Base-by-base conservation (phyloP, 208 protist genomes). In the Trypanosoma cruzi region DNA sequence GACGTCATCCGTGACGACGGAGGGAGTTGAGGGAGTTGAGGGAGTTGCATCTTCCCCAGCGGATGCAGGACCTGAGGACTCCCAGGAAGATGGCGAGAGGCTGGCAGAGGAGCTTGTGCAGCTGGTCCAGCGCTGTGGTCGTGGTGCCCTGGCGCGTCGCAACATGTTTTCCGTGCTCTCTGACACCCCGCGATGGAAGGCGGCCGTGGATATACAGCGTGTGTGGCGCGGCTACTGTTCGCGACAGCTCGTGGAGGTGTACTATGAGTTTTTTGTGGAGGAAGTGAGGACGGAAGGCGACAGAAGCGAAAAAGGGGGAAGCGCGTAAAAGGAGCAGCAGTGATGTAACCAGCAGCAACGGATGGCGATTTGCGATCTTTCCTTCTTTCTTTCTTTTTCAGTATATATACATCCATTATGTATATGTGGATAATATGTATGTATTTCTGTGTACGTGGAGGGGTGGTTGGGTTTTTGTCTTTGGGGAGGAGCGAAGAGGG, bases 201-300 rank as follows among this genome's bases (percentile, higher is more conserved):
- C 86, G 8, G 82, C 82, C 26, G 63, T 73, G 16, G 53, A 72
- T 10, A 74, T 88, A 32, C 82, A 91, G 61, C 68, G 73, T n/a
- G 58, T 73, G 13, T 88, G 80, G 86, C 82, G 86, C 42, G 86
- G 86, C 31, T 86, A 79, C 62, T 42, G 53, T 16, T 69, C 76
- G 20, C 82, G 82, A 5, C 64, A 74, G 58, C 44, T 64, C 18
- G 65, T 82, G 28, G 83, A 85, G 58, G 84, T 81, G 63, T 89
- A 80, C 73, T 88, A 84, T 64, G 84, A 92, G 61, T 77, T 81
- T 53, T 54, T 36, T 24, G 67, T 57, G 32, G 72, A 67, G 20
- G 68, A 57, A 11, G 18, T 34, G 1, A 34, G 68, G n/a, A 64
- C 46, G 28, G 57, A 59, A 31, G 54, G 34, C 29, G 16, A 40